These are phyloP conservation scores for Pichia scutulata DNA, from an alignment of 805 yeast genomes.

Conservation along the genomic window DNA sequence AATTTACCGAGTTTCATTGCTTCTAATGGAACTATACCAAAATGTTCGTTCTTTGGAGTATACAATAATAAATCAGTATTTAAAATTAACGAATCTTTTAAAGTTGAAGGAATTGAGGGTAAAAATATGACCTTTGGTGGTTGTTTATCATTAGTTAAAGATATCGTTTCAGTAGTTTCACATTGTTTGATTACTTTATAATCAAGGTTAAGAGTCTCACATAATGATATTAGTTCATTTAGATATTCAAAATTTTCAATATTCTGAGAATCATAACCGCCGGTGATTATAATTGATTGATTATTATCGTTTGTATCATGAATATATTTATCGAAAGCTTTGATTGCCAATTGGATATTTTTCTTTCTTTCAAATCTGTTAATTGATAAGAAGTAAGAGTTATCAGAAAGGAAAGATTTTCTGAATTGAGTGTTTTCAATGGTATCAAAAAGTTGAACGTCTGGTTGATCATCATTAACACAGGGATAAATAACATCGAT, in stretches of 20 bases:
- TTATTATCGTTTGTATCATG: slow-evolving; percentile 24
- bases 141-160: background rate
- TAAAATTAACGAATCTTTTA: slow-evolving; percentile 56
- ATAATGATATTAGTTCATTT: slow-evolving; percentile 45
- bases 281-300: slow-evolving; percentile 64
- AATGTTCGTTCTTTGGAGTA: slow-evolving; percentile 90
- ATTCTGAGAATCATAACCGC: slow-evolving; percentile 82
- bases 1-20: slow-evolving; percentile 82
- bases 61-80: slow-evolving; percentile 59
- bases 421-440: slow-evolving; percentile 23
- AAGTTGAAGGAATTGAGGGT: slow-evolving; percentile 65
- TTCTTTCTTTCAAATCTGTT: slow-evolving; percentile 89
- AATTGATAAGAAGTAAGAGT: slow-evolving; percentile 55
- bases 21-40: slow-evolving; percentile 96
- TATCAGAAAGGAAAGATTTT: slow-evolving; percentile 28
- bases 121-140: slow-evolving; percentile 38
- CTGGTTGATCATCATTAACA: slow-evolving; percentile 42
- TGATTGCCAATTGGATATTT: slow-evolving; percentile 69
- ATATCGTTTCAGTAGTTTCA: background rate
- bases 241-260: slow-evolving; percentile 70
- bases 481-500: slow-evolving; percentile 72
- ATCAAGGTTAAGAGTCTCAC: slow-evolving; percentile 23
- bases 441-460: slow-evolving; percentile 9
- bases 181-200: background rate
- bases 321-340: slow-evolving; percentile 47